Evolutionary conservation across 2,329 filamentous ascomycete species (phyloP), one percentile per base, ranked within the genome.

Genomic region (Xylaria sp.): DNA sequence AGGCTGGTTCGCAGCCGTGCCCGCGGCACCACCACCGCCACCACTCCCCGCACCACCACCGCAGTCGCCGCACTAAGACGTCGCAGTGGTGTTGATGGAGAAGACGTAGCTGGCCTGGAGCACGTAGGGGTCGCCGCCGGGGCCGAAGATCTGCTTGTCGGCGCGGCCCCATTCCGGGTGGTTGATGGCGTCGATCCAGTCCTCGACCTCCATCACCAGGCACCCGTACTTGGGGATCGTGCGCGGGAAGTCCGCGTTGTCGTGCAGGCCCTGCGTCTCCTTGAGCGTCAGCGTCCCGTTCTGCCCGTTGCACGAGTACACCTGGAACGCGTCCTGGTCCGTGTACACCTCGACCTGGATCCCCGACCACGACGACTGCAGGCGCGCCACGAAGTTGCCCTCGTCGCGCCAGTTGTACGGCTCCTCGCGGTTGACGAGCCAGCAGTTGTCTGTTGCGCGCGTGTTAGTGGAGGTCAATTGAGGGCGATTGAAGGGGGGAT

Each of bases 121-220:
- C n/a, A 88, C 84, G 75, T 88, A 90, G 2, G 87, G 86, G 69
- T 85, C 85, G 63, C 83, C 87, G 8, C 85, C 88, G 0, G 89
- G 89, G 34, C 80, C 84, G 74, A 82, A 90, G 68, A 91, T 81
- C 76, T 91, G 88, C 81, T 85, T 89, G 62, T 76, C 77, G 55
- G 84, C 81, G 64, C 94, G 88, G 67, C 89, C 89, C 95, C 95
- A 98, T 80, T 93, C 88, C 0, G 94, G 94, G 74, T 97, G 88
- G 82, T 97, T 98, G 82, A 98, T 96, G 30, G 86, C 94, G 78
- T 97, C 94, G 76, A 98, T 97, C 88, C 90, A 98, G 79, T 96
- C 94, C 84, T 98, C 89, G 12, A 96, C 93, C 82, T 98, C 95
- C 80, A 98, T 87, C 57, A 97, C 95, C 30, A 97, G 77, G 80